A percentile compares a stretch with the other conserved stretches of the same genome.
phyloP scores from a whole-genome alignment of 129 eudicot genomes.

The Pittosporum tobira region DNA sequence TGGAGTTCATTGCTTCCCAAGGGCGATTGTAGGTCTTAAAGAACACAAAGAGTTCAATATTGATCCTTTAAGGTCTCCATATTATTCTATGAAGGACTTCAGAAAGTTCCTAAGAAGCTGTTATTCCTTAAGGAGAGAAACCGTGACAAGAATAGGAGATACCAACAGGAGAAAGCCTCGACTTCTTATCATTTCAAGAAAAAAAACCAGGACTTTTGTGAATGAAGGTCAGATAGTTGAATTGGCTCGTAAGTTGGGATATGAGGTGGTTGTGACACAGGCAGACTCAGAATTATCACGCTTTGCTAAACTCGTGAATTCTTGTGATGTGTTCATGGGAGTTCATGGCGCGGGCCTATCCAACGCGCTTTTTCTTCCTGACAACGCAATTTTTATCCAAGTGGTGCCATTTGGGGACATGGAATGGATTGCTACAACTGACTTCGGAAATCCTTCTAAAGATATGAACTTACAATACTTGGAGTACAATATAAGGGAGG shows the following conservation, averaged over 20 bases:
- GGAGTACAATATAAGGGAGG: conserved; percentile 39
- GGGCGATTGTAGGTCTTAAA: conserved; percentile 51
- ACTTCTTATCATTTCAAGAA: conserved; percentile 50
- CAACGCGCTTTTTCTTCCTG: conserved; percentile 59
- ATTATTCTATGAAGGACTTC: conserved; percentile 34
- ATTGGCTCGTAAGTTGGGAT: conserved; percentile 43
- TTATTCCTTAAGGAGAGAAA: conserved; percentile 41
- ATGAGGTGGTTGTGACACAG: conserved; percentile 35
- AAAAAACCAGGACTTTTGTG: conserved; percentile 22
- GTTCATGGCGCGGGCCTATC: conserved; percentile 91
- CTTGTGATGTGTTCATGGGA: conserved; percentile 74
- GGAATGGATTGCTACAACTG: conserved; percentile 35
- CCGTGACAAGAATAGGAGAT: conserved; percentile 2
- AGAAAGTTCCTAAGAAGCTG: conserved; percentile 31
- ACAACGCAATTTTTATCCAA: conserved; percentile 53
- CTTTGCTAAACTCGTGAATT: conserved; percentile 42
- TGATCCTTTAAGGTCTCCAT: conserved; percentile 21
- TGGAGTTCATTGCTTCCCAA: conserved; percentile 53
- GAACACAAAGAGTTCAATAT: conserved; percentile 32
- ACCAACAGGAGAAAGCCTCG: conserved; percentile 28
- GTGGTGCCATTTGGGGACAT: conserved; percentile 49
- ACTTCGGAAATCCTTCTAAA: conserved; percentile 40
- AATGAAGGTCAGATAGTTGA: conserved; percentile 34
- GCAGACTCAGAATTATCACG: conserved; percentile 13
- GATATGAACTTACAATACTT: conserved; percentile 51